Evolutionary conservation across 2,329 filamentous ascomycete genomes (phyloP), one percentile per base, ranked within the genome.

Genomic region (Diaporthe sp.): DNA sequence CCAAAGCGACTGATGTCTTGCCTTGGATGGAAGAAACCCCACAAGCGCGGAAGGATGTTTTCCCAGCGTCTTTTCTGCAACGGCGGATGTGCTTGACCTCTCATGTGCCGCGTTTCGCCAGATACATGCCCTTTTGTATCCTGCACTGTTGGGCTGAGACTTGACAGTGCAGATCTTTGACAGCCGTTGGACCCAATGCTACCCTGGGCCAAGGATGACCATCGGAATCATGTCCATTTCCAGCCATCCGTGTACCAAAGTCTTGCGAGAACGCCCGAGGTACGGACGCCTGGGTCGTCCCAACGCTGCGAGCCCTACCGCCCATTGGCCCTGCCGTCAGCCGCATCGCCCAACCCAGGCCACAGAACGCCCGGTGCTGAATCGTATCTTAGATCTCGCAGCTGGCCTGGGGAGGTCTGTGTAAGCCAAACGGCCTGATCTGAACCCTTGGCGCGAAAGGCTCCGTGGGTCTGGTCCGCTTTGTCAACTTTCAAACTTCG

Each of bases 211-310:
- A 34, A 42, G n/a, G n/a, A 55, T 42, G 3, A 42, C 49, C 34
- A 55, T 70, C 49, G 49, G 47, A 68, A 42, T 37, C 9, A 70
- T 13, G n/a, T 28, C 65, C 65, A 15, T 28, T 15, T 39, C 22
- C 49, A 55, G 47, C 49, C 34, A 22, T 28, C 34, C 15, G n/a
- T n/a, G 12, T 28, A 55, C 31, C 34, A 28, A 3, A 31, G 34
- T 12, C 42, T 22, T 31, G n/a, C n/a, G 55, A 55, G 49, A 70
- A 22, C 22, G n/a, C 31, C 49, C 65, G 34, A 70, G 47, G 31
- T 28, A 70, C 49, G 15, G 65, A 55, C 49, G 22, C 34, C 65
- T 70, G 65, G 65, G 47, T 70, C 65, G 17, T 70, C 65, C 49
- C 8, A 55, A 25, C n/a, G 34, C 49, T 31, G n/a, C 10, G n/a